phyloP scores from a whole-genome alignment of 768 basidiomycete species.

The Strobilomyces dryophilus region DNA sequence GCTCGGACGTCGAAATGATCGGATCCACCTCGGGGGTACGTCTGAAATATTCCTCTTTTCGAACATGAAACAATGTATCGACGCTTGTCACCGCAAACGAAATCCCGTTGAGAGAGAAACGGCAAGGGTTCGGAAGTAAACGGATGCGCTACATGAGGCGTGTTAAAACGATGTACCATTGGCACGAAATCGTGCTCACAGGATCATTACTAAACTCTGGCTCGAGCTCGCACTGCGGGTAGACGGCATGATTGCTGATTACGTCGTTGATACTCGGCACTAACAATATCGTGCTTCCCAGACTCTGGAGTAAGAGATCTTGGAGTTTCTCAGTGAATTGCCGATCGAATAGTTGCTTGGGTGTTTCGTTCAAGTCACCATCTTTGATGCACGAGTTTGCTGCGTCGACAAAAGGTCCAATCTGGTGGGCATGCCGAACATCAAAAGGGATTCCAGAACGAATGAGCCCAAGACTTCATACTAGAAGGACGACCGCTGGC shows the following conservation, averaged over 20 bases:
- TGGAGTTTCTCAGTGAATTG: constrained; percentile 57
- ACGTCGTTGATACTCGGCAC: constrained; percentile 84
- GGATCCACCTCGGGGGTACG: constrained; percentile 61
- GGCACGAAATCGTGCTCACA: constrained; percentile 35
- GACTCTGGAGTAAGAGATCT: constrained; percentile 54
- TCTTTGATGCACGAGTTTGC: constrained; percentile 67
- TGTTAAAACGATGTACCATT: background rate
- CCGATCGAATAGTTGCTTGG: constrained; percentile 62
- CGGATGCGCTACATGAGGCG: constrained; percentile 57
- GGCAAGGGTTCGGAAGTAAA: constrained; percentile 81
- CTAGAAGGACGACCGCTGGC: constrained; percentile 78
- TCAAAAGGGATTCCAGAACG: background rate
- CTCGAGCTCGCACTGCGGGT: constrained; percentile 73
- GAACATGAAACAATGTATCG: constrained; percentile 86
- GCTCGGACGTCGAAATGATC: constrained; percentile 38
- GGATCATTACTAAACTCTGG: constrained; percentile 42
- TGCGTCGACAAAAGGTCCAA: constrained; percentile 89
- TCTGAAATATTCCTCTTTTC: constrained; percentile 76
- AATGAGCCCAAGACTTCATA: constrained; percentile 30
- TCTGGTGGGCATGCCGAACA: constrained; percentile 38
- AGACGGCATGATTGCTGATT: constrained; percentile 73
- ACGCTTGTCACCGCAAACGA: constrained; percentile 77
- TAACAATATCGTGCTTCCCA: constrained; percentile 69
- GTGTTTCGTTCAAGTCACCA: constrained; percentile 68
- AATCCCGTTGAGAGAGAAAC: constrained; percentile 82